These are phyloP conservation scores for Xerocomus potaroensis DNA, from an alignment of 768 basidiomycete genomes.

Conservation along the genomic window DNA sequence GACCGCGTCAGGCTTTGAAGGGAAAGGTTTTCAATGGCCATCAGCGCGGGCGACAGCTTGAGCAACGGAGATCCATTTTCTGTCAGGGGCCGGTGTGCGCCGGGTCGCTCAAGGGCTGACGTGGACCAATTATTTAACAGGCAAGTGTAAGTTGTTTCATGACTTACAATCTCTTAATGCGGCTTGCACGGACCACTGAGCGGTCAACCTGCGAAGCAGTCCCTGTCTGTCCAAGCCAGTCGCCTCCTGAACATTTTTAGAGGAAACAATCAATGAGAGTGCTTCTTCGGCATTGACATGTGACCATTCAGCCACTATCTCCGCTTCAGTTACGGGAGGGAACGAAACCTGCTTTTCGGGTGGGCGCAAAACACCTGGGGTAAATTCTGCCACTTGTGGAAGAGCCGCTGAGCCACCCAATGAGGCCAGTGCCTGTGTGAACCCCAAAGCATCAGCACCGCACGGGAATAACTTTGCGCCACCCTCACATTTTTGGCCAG, in stretches of 20 bases:
- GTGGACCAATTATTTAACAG: slow-evolving; percentile 5
- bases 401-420: slow-evolving; percentile 37
- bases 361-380: slow-evolving; percentile 40
- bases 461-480: slow-evolving; percentile 13
- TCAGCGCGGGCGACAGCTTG: slow-evolving; percentile 79
- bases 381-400: slow-evolving; percentile 32
- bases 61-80: slow-evolving; percentile 73
- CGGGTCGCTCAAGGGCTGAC: slow-evolving; percentile 52
- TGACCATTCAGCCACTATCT: slow-evolving; percentile 23
- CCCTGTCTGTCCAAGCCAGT: slow-evolving; percentile 58
- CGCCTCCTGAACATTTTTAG: slow-evolving; percentile 53
- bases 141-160: slow-evolving; percentile 6
- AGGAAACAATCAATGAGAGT: slow-evolving; percentile 52
- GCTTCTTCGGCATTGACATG: slow-evolving; percentile 52
- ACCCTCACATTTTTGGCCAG: slow-evolving; percentile 53
- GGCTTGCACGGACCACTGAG: slow-evolving; percentile 67
- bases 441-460: slow-evolving; percentile 13
- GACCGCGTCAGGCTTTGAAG: slow-evolving; percentile 80
- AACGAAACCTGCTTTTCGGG: slow-evolving; percentile 45
- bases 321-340: slow-evolving; percentile 25
- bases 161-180: slow-evolving; percentile 74
- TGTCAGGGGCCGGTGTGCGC: slow-evolving; percentile 55
- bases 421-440: slow-evolving; percentile 42
- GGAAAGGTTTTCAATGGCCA: slow-evolving; percentile 89
- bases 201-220: slow-evolving; percentile 50